Conservation (phyloP, 441 rosid genomes). For the Hypseocharis bilobata region DNA sequence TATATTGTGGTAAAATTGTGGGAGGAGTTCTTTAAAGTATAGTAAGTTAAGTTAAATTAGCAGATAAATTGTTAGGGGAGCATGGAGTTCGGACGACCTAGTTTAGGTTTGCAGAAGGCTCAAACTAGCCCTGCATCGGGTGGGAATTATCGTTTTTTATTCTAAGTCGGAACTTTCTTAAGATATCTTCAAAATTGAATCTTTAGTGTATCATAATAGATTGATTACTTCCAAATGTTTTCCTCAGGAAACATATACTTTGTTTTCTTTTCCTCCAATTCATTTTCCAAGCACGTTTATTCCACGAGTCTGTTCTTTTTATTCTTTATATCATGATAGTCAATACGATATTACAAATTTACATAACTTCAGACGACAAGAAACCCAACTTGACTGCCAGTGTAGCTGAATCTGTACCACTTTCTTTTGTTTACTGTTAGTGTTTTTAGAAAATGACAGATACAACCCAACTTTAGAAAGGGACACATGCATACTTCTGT, state of each 20-base stretch:
- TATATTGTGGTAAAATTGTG: neutral
- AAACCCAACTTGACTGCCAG: neutral
- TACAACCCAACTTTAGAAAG: no score
- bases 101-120: neutral
- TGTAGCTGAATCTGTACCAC: no score
- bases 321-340: neutral
- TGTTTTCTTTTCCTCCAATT: neutral
- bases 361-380: no score
- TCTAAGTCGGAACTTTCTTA: neutral
- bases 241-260: neutral
- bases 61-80: neutral
- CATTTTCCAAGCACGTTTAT: neutral
- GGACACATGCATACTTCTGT: no score
- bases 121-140: neutral
- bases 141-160: no score
- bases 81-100: neutral
- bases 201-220: neutral
- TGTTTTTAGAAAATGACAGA: no score
- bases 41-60: neutral
- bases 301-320: neutral
- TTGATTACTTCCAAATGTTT: neutral
- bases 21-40: neutral
- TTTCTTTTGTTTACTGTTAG: no score
- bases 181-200: neutral
- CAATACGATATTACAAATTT: no score